Evolutionary conservation across 192 early-diverging fungal genomes (phyloP), one percentile per base, ranked within the genome.

Genomic region (Geosiphon pyriformis): DNA sequence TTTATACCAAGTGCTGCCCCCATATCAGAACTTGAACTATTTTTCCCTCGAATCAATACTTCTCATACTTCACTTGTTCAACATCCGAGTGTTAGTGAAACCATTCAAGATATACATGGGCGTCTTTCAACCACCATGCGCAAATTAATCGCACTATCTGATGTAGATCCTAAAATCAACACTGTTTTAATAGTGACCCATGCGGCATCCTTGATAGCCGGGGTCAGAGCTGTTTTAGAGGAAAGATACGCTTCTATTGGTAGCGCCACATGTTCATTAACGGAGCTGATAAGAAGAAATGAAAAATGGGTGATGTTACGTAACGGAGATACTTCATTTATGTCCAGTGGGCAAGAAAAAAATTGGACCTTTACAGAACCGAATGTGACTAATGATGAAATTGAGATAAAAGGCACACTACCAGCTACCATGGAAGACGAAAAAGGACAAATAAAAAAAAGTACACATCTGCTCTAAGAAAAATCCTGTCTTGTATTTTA

Each of bases 201-300:
- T 58, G 55, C 55, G 4, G 55, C 55, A 26, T 29, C 55, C 18
- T 1, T 58, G 6, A 29, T 26, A 25, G 55, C 55, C n/a, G 55
- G 55, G 11, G 55, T 58, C 6, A 58, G 55, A 32, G 8, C 55
- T 58, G 55, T 58, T 31, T 18, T 58, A 2, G 26, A 31, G n/a
- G 55, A 58, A 18, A 32, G 8, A 58, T 26, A 25, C 7, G 55
- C 55, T 32, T n/a, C 26, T 6, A 29, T 58, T 30, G 30, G 30
- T 32, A 29, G 55, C 26, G 55, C 26, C 10, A 58, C 55, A 12
- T 58, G 55, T 58, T 30, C 55, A n/a, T 31, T 32, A 30, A 26
- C 55, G 4, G 26, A 50, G 23, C 23, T 50, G 18, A 2, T 50
- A 20, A 50, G 49, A 20, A n/a, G n/a, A n/a, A n/a, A n/a, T n/a